Evolutionary conservation across 1,139 yeast genomes (phyloP).

Genomic region (Debaryomyces subglobosus): DNA sequence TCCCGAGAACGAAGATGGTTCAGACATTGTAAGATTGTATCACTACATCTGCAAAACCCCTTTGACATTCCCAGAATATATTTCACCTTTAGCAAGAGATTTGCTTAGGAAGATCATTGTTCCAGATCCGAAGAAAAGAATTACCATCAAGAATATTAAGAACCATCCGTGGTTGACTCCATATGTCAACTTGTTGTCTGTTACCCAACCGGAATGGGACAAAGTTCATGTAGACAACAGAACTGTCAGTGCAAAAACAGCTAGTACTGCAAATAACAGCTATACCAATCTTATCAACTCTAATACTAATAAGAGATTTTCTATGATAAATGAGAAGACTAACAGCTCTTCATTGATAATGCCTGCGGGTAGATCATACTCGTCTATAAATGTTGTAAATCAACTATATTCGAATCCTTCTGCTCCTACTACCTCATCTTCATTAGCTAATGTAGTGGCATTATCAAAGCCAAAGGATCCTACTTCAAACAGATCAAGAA

Average conservation of each 20-base stretch:
- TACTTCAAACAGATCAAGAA: constrained; percentile 18
- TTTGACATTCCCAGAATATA: constrained; percentile 92
- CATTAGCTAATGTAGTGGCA: constrained; percentile 51
- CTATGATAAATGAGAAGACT: constrained; percentile 50
- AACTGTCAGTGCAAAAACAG: constrained; percentile 15
- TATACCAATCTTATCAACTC: constrained; percentile 9
- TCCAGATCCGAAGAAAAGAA: constrained; percentile 81
- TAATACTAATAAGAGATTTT: constrained; percentile 39
- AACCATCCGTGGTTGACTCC: constrained; percentile 87
- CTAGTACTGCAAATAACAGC: constrained; percentile 14
- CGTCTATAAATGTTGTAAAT: constrained; percentile 40
- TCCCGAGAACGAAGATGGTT: constrained; percentile 94
- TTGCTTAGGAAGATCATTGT: constrained; percentile 81
- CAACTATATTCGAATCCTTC: constrained; percentile 54
- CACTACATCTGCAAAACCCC: constrained; percentile 91
- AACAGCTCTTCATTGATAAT: constrained; percentile 39
- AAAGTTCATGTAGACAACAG: constrained; percentile 44
- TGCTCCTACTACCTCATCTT: constrained; percentile 59
- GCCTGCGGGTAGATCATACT: constrained; percentile 45
- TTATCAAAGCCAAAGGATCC: constrained; percentile 15
- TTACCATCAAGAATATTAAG: constrained; percentile 67
- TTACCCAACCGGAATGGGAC: constrained; percentile 93
- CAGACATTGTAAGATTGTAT: constrained; percentile 87
- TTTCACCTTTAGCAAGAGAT: constrained; percentile 91
- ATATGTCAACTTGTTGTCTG: constrained; percentile 77